A percentile compares a stretch with the other conserved stretches of the same genome.
These are phyloP conservation scores for Tricholoma matsutake DNA, from an alignment of 768 basidiomycete genomes.

Conservation along the genomic window DNA sequence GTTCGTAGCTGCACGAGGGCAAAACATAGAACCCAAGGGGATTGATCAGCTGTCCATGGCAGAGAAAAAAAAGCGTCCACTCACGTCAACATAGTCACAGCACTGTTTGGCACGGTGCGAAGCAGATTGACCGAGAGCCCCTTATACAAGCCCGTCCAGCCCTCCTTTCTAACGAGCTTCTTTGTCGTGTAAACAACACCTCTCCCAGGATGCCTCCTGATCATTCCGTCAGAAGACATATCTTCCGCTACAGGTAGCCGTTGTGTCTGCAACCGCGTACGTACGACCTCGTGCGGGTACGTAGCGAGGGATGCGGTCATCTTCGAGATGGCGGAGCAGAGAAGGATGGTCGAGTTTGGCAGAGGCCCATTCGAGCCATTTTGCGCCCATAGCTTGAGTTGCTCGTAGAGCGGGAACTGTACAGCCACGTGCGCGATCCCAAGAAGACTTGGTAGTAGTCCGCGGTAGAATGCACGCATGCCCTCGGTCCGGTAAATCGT, in stretches of 20 bases:
- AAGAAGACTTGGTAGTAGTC: conserved; percentile 86
- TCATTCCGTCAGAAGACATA: conserved; percentile 58
- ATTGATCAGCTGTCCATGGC: not conserved
- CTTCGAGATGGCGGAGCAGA: conserved; percentile 91
- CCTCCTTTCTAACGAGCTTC: conserved; percentile 76
- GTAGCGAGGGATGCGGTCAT: conserved; percentile 95
- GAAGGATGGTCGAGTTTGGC: conserved; percentile 65
- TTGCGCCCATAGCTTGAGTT: conserved; percentile 78
- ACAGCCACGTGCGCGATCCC: conserved; percentile 96
- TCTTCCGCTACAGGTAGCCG: conserved; percentile 60
- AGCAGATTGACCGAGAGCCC: conserved; percentile 93
- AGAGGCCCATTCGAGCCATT: conserved; percentile 47
- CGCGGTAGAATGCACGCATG: conserved; percentile 86
- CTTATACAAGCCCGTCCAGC: conserved; percentile 87
- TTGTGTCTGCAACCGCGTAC: conserved; percentile 95
- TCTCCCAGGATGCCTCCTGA: conserved; percentile 49
- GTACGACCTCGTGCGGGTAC: conserved; percentile 97
- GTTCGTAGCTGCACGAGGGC: conserved; percentile 39
- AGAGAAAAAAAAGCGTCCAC: conserved; percentile 15
- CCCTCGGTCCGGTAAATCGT: conserved; percentile 94
- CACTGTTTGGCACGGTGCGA: conserved; percentile 93
- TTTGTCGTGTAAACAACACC: conserved; percentile 74
- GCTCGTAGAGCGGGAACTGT: conserved; percentile 96
- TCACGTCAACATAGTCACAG: conserved; percentile 93
- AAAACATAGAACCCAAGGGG: not conserved